Evolutionary conservation across 192 early-diverging fungal genomes (phyloP).

Genomic region (Backusella westeae): DNA sequence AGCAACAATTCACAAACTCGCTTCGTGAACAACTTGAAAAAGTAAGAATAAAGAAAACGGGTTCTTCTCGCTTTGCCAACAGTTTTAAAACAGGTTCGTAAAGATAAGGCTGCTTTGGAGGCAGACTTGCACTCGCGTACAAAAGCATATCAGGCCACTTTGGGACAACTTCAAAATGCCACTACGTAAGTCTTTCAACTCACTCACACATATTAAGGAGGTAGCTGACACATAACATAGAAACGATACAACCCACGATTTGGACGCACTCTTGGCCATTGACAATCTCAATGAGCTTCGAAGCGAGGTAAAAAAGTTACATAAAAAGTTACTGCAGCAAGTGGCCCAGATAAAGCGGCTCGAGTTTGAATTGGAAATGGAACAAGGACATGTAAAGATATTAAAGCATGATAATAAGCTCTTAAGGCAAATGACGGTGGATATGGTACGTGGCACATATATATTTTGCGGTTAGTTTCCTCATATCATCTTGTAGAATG

Average conservation of each 20-base stretch:
- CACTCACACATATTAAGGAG: too few species aligned
- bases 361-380: constrained; percentile 66
- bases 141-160: constrained; percentile 21
- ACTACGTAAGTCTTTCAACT: neutral
- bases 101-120: constrained; percentile 34
- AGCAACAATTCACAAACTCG: constrained; percentile 19
- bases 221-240: neutral
- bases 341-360: constrained; percentile 44
- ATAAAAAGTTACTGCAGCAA: neutral
- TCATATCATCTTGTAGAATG: constrained; percentile 27
- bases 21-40: constrained; percentile 32
- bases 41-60: constrained; percentile 8
- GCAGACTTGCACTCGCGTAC: constrained; percentile 32
- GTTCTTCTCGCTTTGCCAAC: too few species aligned
- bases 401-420: constrained; percentile 57
- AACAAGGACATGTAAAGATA: constrained; percentile 58
- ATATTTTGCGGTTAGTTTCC: too few species aligned
- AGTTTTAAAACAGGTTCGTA: constrained; percentile 22
- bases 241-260: neutral
- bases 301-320: constrained; percentile 10
- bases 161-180: constrained; percentile 12
- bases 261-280: neutral
- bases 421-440: constrained; percentile 51
- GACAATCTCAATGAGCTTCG: neutral
- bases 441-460: constrained; percentile 36